A percentile compares a stretch with the other conserved stretches of the same genome.
phyloP scores from a whole-genome alignment of 2,329 filamentous ascomycete genomes.

The Colletotrichum musicola region DNA sequence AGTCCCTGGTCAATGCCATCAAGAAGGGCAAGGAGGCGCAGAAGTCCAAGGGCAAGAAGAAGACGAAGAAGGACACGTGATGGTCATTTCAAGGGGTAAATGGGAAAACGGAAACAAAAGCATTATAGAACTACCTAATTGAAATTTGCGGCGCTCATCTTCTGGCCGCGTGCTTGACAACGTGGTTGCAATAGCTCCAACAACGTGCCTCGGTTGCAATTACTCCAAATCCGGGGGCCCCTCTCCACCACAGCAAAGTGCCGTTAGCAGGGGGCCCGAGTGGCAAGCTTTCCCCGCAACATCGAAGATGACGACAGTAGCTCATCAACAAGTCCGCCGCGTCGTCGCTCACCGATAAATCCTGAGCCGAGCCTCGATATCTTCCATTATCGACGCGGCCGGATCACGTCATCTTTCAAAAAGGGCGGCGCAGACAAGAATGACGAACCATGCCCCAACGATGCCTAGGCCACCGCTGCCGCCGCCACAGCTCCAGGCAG shows the following conservation, averaged over 20 bases:
- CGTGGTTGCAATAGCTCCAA: background rate
- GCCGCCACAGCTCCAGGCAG: slow-evolving; percentile 40
- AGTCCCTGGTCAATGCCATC: slow-evolving; percentile 57
- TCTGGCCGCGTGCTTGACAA: background rate
- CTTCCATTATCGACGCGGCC: too few relatives aligned
- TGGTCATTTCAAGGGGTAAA: background rate
- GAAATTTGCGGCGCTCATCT: background rate
- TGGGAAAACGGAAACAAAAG: background rate
- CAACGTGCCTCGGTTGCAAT: slow-evolving; percentile 13
- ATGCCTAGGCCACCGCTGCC: background rate
- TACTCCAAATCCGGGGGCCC: slow-evolving; percentile 15
- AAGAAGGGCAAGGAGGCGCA: slow-evolving; percentile 50
- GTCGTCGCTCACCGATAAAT: background rate
- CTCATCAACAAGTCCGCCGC: background rate
- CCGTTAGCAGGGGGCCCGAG: background rate
- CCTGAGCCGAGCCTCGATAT: background rate
- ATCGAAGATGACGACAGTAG: slow-evolving; percentile 33
- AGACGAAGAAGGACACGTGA: slow-evolving; percentile 46
- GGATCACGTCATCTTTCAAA: background rate
- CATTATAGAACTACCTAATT: background rate
- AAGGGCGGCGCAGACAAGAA: background rate
- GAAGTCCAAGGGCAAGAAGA: slow-evolving; percentile 45
- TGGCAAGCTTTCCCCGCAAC: slow-evolving; percentile 35
- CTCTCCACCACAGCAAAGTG: slow-evolving; percentile 4
- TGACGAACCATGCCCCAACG: slow-evolving; percentile 23